These are phyloP conservation scores for Suillus bovinus DNA, from an alignment of 768 basidiomycete species.

Conservation along the genomic window DNA sequence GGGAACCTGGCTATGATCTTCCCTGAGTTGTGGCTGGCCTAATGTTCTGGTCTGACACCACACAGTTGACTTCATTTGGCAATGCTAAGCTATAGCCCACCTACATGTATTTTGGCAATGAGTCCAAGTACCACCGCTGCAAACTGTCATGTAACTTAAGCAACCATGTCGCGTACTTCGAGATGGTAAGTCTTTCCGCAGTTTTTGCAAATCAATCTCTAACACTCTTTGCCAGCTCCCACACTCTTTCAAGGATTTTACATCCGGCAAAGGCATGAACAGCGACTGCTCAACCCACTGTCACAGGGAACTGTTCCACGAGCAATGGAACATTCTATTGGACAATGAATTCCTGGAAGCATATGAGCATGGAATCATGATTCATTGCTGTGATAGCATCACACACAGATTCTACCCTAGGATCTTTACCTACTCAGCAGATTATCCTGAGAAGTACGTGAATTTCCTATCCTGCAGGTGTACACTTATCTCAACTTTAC, in stretches of 20 bases:
- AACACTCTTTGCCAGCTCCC: no score
- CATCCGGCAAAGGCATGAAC: conserved; percentile 1
- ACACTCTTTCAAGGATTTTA: conserved; percentile 7
- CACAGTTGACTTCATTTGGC: conserved; percentile 33
- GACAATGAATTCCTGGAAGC: conserved; percentile 18
- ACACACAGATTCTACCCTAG: conserved; percentile 16
- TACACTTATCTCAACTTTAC: no score
- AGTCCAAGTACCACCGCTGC: conserved; percentile 24
- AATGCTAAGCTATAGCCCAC: conserved; percentile 27
- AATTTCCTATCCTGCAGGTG: no score
- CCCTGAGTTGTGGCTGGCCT: conserved; percentile 20
- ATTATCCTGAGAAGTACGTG: conserved; percentile 24
- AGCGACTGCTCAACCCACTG: conserved; percentile 14
- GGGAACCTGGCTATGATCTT: conserved; percentile 20
- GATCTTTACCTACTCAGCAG: conserved; percentile 21
- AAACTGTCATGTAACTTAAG: conserved; percentile 16
- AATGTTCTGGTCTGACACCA: conserved; percentile 36
- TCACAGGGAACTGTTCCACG: conserved; percentile 14
- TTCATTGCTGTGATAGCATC: conserved; percentile 15
- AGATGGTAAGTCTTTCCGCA: not conserved
- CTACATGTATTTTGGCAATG: conserved; percentile 25
- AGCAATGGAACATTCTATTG: conserved; percentile 13
- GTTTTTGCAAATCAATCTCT: no score
- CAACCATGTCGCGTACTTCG: conserved; percentile 17
- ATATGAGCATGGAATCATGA: conserved; percentile 19